Conservation (phyloP, 78 protist genomes). For the Ministeria vibrans region DNA sequence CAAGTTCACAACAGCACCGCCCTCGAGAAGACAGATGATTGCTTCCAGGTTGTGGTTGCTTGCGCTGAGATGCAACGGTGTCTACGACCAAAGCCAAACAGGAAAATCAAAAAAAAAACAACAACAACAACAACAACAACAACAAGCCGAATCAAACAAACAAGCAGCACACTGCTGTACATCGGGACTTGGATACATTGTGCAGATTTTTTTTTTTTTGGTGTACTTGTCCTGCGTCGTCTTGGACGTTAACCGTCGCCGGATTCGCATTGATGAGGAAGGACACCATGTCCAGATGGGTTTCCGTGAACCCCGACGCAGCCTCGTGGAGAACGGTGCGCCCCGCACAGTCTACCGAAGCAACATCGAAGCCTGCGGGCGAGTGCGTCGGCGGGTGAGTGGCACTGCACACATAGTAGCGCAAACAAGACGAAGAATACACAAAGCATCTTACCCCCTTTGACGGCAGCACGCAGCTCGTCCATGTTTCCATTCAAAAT, state of each 20-base stretch:
- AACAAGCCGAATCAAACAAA: background rate
- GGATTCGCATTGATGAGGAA: background rate
- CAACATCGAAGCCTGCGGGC: background rate
- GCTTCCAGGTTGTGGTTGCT: background rate
- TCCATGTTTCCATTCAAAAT: too few relatives aligned
- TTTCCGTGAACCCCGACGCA: background rate
- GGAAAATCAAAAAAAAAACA: background rate
- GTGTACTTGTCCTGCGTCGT: background rate
- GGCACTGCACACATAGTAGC: too few relatives aligned
- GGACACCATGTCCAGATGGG: background rate
- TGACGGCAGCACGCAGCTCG: too few relatives aligned
- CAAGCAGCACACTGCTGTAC: too few relatives aligned
- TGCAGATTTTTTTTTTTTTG: too few relatives aligned
- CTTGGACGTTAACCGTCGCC: background rate
- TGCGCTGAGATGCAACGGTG: background rate
- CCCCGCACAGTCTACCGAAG: background rate
- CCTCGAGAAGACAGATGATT: background rate
- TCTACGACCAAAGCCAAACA: background rate
- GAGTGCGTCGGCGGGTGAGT: too few relatives aligned
- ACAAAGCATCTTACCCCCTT: too few relatives aligned
- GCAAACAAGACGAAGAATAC: too few relatives aligned
- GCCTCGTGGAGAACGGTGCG: background rate
- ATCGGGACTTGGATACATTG: too few relatives aligned
- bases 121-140: background rate
- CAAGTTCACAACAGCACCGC: background rate